phyloP scores from a whole-genome alignment of 768 basidiomycete genomes.

The Pleurotus citrinopileatus region DNA sequence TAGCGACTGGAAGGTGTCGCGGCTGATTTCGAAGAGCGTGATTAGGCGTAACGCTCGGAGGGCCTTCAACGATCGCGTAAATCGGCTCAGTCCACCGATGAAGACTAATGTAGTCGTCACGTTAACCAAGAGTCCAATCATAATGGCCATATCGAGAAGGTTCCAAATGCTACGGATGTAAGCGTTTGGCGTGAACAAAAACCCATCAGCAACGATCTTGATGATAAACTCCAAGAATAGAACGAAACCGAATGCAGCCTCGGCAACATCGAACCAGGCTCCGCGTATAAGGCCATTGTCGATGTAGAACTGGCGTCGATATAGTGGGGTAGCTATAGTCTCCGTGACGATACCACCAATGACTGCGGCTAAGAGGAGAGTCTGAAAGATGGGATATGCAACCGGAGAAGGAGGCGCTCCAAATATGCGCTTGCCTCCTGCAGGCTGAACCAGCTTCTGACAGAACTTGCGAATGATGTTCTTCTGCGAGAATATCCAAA shows the following conservation, averaged over 20 bases:
- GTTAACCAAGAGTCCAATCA: slow-evolving; percentile 74
- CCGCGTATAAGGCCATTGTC: slow-evolving; percentile 56
- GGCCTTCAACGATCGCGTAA: slow-evolving; percentile 84
- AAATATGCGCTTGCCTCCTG: slow-evolving; percentile 83
- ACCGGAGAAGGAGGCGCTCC: slow-evolving; percentile 68
- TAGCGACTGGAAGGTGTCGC: slow-evolving; percentile 81
- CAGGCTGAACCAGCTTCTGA: slow-evolving; percentile 80
- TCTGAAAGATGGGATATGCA: slow-evolving; percentile 70
- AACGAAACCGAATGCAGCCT: slow-evolving; percentile 64
- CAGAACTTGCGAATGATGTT: slow-evolving; percentile 70
- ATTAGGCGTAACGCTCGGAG: slow-evolving; percentile 86
- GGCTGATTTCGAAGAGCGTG: slow-evolving; percentile 84
- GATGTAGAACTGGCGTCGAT: slow-evolving; percentile 70
- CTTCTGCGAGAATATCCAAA: slow-evolving; percentile 86
- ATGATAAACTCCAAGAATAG: slow-evolving; percentile 82
- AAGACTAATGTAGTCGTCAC: slow-evolving; percentile 69
- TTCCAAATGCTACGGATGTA: slow-evolving; percentile 94
- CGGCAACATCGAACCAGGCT: slow-evolving; percentile 88
- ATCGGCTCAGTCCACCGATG: slow-evolving; percentile 75
- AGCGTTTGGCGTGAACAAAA: slow-evolving; percentile 87
- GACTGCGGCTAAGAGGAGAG: slow-evolving; percentile 70
- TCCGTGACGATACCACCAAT: slow-evolving; percentile 82
- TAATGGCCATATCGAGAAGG: slow-evolving; percentile 81
- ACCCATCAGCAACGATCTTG: slow-evolving; percentile 92
- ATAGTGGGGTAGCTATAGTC: slow-evolving; percentile 78